Percentiles rank a stretch among this genome's conserved stretches.
These are phyloP conservation scores for Litchi chinensis DNA, from an alignment of 345 rosid genomes.

Conservation along the genomic window DNA sequence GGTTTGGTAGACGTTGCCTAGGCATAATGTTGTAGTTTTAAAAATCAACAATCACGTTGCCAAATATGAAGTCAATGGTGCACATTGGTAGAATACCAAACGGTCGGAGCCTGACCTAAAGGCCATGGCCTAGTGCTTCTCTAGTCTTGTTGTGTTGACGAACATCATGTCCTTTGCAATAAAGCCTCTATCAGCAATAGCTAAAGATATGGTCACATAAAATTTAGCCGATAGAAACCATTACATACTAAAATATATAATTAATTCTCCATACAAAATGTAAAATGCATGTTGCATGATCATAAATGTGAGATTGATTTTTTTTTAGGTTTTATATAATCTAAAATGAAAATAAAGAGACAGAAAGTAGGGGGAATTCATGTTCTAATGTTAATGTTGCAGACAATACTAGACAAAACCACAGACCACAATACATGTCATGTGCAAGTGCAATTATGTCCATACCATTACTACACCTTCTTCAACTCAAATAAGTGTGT, in stretches of 20 bases:
- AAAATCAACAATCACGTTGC: slow-evolving; percentile 66
- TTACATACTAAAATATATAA: too few species aligned
- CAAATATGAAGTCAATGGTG: slow-evolving; percentile 82
- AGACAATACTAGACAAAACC: too few species aligned
- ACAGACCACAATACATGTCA: too few species aligned
- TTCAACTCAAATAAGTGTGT: too few species aligned
- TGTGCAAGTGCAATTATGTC: too few species aligned
- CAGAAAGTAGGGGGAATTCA: too few species aligned
- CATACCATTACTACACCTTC: too few species aligned
- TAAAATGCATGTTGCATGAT: too few species aligned
- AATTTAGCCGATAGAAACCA: not conserved
- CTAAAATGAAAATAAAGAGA: too few species aligned
- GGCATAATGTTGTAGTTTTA: slow-evolving; percentile 70
- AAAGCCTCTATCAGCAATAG: slow-evolving; percentile 61
- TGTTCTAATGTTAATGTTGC: too few species aligned
- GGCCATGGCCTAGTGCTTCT: slow-evolving; percentile 35
- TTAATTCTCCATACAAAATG: too few species aligned
- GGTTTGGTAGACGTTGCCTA: slow-evolving; percentile 62
- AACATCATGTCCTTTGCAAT: slow-evolving; percentile 60
- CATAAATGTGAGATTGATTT: not conserved
- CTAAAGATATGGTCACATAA: slow-evolving; percentile 31
- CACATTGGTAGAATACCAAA: slow-evolving; percentile 56
- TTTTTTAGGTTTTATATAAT: too few species aligned
- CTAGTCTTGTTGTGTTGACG: slow-evolving; percentile 71
- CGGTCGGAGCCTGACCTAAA: slow-evolving; percentile 70